Percentiles rank a stretch among this genome's conserved stretches.
These are phyloP conservation scores for Shiraia bambusicola DNA, from an alignment of 2,329 filamentous ascomycete genomes.

Conservation along the genomic window DNA sequence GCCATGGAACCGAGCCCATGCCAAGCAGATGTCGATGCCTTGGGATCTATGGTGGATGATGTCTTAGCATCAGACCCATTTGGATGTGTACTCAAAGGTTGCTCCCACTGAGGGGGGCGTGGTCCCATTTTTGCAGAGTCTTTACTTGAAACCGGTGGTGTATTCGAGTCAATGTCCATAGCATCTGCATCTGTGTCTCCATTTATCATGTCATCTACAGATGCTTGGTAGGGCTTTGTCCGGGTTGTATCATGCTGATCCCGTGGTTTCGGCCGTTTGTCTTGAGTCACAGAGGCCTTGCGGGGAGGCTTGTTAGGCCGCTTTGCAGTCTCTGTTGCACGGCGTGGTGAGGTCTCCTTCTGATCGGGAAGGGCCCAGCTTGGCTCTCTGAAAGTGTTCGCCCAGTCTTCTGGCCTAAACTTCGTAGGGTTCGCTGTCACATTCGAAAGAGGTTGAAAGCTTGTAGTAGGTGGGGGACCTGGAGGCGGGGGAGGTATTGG, in stretches of 20 bases:
- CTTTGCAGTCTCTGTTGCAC: conserved; percentile 29
- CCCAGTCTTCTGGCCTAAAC: conserved; percentile 48
- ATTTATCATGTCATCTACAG: conserved; percentile 28
- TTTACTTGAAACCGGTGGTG: conserved; percentile 24
- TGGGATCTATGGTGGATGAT: conserved; percentile 16
- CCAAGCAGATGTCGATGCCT: conserved; percentile 42
- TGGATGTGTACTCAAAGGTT: conserved; percentile 6
- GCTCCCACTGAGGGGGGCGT: conserved; percentile 7
- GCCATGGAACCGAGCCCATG: conserved; percentile 50
- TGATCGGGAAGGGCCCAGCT: conserved; percentile 40
- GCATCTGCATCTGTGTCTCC: conserved; percentile 43
- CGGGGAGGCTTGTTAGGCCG: conserved; percentile 28
- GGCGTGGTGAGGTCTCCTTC: conserved; percentile 37
- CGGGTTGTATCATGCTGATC: conserved; percentile 28
- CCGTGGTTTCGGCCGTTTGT: conserved; percentile 32
- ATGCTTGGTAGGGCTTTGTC: conserved; percentile 35
- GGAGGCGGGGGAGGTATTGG: conserved; percentile 37
- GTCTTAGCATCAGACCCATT: conserved; percentile 21
- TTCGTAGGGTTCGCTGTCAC: conserved; percentile 35
- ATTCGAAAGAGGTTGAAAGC: conserved; percentile 22
- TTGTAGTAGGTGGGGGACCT: conserved; percentile 27
- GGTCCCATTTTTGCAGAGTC: conserved; percentile 10
- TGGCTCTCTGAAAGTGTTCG: conserved; percentile 47
- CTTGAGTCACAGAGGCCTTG: conserved; percentile 36
- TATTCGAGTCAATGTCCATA: conserved; percentile 51